phyloP scores from a whole-genome alignment of 148 eudicot species.

The Vaccinium myrtillus region DNA sequence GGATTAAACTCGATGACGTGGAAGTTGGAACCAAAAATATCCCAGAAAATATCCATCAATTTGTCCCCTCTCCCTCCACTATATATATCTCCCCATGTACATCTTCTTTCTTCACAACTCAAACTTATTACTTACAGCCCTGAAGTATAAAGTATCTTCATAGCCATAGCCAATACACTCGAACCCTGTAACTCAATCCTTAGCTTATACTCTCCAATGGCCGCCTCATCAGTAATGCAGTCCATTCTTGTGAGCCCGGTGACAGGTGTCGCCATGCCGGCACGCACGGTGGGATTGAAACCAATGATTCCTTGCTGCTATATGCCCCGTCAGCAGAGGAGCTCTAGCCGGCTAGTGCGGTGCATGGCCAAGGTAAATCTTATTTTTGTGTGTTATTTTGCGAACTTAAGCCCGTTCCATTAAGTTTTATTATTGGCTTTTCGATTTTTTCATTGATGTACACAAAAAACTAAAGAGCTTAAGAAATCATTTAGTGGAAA shows the following conservation, averaged over 20 bases:
- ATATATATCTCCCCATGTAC: background rate
- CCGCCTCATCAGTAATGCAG: conserved; percentile 35
- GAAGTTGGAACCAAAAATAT: conserved; percentile 26
- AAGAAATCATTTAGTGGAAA: too few relatives aligned
- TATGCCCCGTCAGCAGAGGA: too few relatives aligned
- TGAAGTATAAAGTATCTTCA: too few relatives aligned
- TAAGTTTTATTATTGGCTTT: too few relatives aligned
- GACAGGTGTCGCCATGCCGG: background rate
- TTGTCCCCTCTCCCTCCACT: background rate
- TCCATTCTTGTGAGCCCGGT: conserved; percentile 27
- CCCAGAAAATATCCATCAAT: conserved; percentile 23
- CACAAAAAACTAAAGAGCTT: too few relatives aligned
- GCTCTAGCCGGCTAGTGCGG: too few relatives aligned
- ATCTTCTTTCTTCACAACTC: background rate
- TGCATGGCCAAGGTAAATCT: conserved; percentile 29
- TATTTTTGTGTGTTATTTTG: too few relatives aligned
- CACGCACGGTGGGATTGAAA: conserved; percentile 5
- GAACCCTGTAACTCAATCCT: background rate
- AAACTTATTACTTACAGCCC: background rate
- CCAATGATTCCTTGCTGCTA: background rate
- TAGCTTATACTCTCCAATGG: background rate
- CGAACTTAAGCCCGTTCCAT: too few relatives aligned
- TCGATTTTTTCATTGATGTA: too few relatives aligned
- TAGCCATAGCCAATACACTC: background rate
- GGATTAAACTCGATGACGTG: conserved; percentile 14